Conservation (phyloP, 2,329 filamentous ascomycete genomes). For the Colletotrichum orchidophilum region DNA sequence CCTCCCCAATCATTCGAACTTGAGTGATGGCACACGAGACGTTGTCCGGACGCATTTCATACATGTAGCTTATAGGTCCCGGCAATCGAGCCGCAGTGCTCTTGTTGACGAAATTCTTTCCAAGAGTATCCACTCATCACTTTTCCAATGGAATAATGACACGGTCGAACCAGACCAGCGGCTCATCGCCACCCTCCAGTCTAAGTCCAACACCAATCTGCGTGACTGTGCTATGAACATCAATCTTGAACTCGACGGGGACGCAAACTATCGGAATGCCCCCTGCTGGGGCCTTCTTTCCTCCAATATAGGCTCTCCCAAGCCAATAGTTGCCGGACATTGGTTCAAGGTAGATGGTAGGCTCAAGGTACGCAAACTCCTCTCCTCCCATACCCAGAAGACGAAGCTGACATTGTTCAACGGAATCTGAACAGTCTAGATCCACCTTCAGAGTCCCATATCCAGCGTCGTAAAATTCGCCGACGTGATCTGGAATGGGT, state of each 20-base stretch:
- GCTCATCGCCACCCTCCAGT: not conserved
- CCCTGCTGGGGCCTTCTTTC: accelerated
- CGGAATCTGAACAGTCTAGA: conserved; percentile 24
- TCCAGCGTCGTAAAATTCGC: conserved; percentile 48
- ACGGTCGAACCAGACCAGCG: conserved; percentile 17
- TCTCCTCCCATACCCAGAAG: conserved; percentile 1
- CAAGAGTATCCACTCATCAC: not conserved
- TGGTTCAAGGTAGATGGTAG: conserved; percentile 13
- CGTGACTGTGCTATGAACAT: not conserved
- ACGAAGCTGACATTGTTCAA: conserved; percentile 32
- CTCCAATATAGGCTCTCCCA: not conserved
- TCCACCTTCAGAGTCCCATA: conserved; percentile 36
- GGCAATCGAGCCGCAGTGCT: too few relatives aligned
- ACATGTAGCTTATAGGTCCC: too few relatives aligned
- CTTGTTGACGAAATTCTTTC: too few relatives aligned
- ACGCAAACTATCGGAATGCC: not conserved
- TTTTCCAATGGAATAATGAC: not conserved
- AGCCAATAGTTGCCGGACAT: conserved; percentile 38
- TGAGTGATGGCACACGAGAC: not conserved
- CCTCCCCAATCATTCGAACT: too few relatives aligned
- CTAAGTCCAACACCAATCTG: conserved; percentile 11
- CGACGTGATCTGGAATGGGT: conserved; percentile 52
- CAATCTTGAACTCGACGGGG: conserved; percentile 12
- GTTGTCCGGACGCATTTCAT: not conserved
- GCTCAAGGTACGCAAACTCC: not conserved